Conservation (phyloP, 2,329 filamentous ascomycete genomes). For the Xylariomycetidae sp. region DNA sequence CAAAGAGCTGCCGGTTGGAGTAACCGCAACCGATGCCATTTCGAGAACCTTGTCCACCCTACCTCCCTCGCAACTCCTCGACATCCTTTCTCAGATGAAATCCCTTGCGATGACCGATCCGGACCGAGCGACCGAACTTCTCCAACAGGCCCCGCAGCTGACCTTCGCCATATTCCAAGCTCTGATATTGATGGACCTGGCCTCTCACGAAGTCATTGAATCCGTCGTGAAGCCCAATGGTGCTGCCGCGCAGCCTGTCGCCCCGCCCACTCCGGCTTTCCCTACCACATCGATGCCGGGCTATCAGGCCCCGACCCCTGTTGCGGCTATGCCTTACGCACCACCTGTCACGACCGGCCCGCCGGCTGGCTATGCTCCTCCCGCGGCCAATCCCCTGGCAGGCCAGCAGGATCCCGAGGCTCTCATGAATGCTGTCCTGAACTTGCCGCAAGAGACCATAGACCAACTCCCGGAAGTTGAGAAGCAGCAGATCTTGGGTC, state of each 20-base stretch:
- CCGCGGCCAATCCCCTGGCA: constrained; percentile 31
- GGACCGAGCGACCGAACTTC: constrained; percentile 75
- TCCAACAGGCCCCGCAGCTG: constrained; percentile 86
- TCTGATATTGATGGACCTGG: constrained; percentile 84
- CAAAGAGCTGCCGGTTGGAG: constrained; percentile 74
- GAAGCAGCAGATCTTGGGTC: constrained; percentile 71
- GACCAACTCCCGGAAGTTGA: constrained; percentile 72
- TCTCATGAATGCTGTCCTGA: constrained; percentile 76
- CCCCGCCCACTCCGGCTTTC: constrained; percentile 32
- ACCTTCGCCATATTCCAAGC: constrained; percentile 94
- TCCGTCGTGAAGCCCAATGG: constrained; percentile 70
- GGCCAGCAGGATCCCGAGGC: constrained; percentile 58
- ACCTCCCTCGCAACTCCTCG: constrained; percentile 82
- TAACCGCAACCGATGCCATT: constrained; percentile 85
- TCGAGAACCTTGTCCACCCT: constrained; percentile 85
- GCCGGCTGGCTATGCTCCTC: constrained; percentile 36
- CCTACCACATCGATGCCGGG: constrained; percentile 28
- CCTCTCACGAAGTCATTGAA: constrained; percentile 77
- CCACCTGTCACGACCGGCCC: constrained; percentile 33
- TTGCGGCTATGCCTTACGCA: constrained; percentile 41
- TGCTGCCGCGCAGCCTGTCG: constrained; percentile 34
- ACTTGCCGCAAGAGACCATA: constrained; percentile 74
- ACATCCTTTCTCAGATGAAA: constrained; percentile 94
- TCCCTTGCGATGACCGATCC: constrained; percentile 78
- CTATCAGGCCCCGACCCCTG: constrained; percentile 43